Percentiles rank a stretch among this genome's conserved stretches.
phyloP scores from a whole-genome alignment of 2,329 filamentous ascomycete genomes.

The Aspergillus candidus region DNA sequence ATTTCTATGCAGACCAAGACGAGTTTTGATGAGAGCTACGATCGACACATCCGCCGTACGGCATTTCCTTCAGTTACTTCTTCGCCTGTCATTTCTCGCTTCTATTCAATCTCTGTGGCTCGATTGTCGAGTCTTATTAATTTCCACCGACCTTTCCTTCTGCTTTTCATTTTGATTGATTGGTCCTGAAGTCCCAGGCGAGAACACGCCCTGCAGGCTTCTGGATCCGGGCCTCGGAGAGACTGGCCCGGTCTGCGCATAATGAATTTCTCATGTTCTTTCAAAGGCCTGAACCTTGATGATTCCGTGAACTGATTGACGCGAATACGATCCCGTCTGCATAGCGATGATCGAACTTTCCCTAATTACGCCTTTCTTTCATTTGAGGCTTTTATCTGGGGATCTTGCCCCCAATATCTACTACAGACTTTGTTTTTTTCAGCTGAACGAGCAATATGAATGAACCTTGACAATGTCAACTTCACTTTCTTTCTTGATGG shows the following conservation, averaged over 20 bases:
- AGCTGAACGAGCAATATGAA: slow-evolving; percentile 9
- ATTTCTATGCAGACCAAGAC: slow-evolving; percentile 11
- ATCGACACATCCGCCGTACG: slow-evolving; percentile 8
- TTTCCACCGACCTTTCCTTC: background rate
- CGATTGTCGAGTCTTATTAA: slow-evolving; percentile 1
- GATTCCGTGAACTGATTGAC: slow-evolving; percentile 9
- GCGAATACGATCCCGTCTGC: slow-evolving; percentile 9
- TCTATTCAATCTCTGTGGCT: slow-evolving; percentile 1
- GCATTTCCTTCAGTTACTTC: slow-evolving; percentile 2
- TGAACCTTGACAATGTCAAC: slow-evolving; percentile 4
- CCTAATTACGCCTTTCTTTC: no score
- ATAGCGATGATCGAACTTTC: slow-evolving; percentile 5
- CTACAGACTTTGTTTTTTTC: background rate
- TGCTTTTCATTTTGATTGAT: no score
- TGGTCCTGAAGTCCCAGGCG: no score
- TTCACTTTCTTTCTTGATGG: slow-evolving; percentile 1
- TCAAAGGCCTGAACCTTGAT: background rate
- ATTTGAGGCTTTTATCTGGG: background rate
- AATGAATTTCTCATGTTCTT: no score
- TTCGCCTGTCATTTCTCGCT: background rate
- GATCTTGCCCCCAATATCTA: background rate
- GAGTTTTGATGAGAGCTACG: slow-evolving; percentile 13
- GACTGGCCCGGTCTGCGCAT: no score
- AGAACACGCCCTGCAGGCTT: no score
- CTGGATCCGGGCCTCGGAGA: no score